phyloP scores from a whole-genome alignment of 257 asterid species.

The Nemophila menziesii region DNA sequence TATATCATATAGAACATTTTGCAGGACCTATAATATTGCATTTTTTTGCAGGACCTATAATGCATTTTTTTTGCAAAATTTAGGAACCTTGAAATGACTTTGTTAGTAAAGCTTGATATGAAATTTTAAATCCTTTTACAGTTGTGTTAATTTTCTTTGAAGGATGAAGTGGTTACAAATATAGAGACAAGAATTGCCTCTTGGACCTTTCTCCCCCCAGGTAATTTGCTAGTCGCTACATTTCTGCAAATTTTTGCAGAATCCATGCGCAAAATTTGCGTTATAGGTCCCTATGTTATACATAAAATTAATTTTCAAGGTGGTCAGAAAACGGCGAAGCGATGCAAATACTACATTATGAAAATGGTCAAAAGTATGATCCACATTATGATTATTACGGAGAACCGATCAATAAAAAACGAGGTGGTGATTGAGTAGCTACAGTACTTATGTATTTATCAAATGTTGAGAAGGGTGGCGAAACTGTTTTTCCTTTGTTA shows the following conservation, averaged over 20 bases:
- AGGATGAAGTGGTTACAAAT: slow-evolving; percentile 59
- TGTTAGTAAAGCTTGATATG: too few relatives aligned
- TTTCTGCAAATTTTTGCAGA: background rate
- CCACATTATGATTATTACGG: slow-evolving; percentile 78
- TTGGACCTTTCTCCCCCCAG: slow-evolving; percentile 89
- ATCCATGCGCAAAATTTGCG: too few relatives aligned
- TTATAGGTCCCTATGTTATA: too few relatives aligned
- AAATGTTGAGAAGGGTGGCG: slow-evolving; percentile 65
- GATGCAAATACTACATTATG: slow-evolving; percentile 71
- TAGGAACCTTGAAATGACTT: too few relatives aligned
- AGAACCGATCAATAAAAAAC: slow-evolving; percentile 51
- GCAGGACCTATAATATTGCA: too few relatives aligned
- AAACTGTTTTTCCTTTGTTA: slow-evolving; percentile 69
- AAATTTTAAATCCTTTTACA: too few relatives aligned
- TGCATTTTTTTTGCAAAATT: too few relatives aligned
- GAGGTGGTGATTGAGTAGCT: slow-evolving; percentile 83
- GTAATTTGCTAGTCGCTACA: slow-evolving; percentile 30
- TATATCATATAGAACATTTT: too few relatives aligned
- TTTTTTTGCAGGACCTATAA: too few relatives aligned
- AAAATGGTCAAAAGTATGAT: slow-evolving; percentile 80
- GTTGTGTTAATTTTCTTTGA: too few relatives aligned
- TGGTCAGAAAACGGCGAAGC: slow-evolving; percentile 82
- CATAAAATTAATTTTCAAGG: too few relatives aligned
- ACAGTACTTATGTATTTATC: slow-evolving; percentile 90
- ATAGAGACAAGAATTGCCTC: slow-evolving; percentile 71